Evolutionary conservation across 495 filamentous ascomycete species (phyloP), one percentile per base, ranked within the genome.

Genomic region (Aspergillus asperescens): DNA sequence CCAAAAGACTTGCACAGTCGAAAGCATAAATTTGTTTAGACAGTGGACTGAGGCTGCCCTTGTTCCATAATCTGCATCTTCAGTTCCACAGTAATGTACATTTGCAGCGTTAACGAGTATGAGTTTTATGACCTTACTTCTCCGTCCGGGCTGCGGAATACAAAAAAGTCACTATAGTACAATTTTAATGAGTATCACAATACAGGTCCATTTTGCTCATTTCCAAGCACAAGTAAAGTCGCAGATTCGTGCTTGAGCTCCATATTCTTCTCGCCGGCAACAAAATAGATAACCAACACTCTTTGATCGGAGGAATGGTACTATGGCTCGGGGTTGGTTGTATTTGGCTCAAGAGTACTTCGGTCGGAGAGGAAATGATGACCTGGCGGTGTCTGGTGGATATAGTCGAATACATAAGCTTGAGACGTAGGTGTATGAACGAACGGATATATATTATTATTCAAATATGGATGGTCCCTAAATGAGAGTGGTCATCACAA

Each of bases 1-100:
- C 77, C 60, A 77, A 79, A 65, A 64, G 77, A 52, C 67, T 81
- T 50, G 58, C 58, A 16, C 50, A 61, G 46, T 53, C 60, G 45
- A 50, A 66, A 56, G 58, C 70, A 40, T 66, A 68, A 57, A 39
- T 38, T 16, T 32, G 19, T 49, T 32, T 48, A 51, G 52, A 58
- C 28, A 16, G 38, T 34, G 34, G 43, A 28, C 35, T 42, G 29
- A 47, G 51, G 39, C 34, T 48, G 40, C 32, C 10, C 22, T 22
- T 52, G 45, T 31, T 40, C 35, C 50, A 45, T 58, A 43, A 52
- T 37, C 43, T 55, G 50, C 56, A 62, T 62, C 23, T 59, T 47
- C 29, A 29, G 39, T 43, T 44, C 52, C 44, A 47, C 48, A 55
- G 31, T 28, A 35, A 55, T 59, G 48, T 48, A 41, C 37, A 57